Conservation (phyloP, 176 grass and related monocot species). For the Oryza glaberrima region DNA sequence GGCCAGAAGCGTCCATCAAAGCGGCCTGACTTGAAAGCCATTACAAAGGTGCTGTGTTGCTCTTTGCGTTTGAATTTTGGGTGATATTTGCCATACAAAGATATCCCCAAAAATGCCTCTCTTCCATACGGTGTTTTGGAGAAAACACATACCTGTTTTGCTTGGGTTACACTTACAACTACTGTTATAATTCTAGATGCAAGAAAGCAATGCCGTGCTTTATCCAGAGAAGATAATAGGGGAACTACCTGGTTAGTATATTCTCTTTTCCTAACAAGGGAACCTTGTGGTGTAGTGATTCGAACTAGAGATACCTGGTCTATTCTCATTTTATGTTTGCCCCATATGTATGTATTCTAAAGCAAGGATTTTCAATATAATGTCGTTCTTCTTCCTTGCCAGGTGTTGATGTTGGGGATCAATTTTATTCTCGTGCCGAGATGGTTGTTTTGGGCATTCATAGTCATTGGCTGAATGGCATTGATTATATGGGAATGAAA, state of each 20-base stretch:
- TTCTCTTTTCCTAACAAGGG: background rate
- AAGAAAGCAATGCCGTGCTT: constrained; percentile 52
- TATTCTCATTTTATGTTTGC: background rate
- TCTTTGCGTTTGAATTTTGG: background rate
- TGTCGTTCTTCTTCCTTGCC: constrained; percentile 1
- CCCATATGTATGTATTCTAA: background rate
- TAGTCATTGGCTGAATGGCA: constrained; percentile 93
- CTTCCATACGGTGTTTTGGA: background rate
- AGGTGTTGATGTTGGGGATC: constrained; percentile 80
- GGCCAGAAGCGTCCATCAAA: constrained; percentile 50
- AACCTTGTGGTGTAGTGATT: background rate
- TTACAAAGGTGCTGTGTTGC: constrained; percentile 47
- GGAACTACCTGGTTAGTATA: constrained; percentile 48
- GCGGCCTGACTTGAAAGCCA: constrained; percentile 68
- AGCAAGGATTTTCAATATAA: background rate
- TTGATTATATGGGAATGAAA: constrained; percentile 84
- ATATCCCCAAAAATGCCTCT: background rate
- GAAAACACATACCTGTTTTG: background rate
- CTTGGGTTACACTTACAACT: constrained; percentile 3
- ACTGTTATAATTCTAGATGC: constrained; percentile 49
- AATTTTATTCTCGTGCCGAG: constrained; percentile 84
- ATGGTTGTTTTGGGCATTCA: constrained; percentile 94
- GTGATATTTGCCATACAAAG: too few species aligned
- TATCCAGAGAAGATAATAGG: constrained; percentile 65
- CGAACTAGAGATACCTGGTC: background rate